Conservation (phyloP, 306 rosid species). For the Castanea mollissima region DNA sequence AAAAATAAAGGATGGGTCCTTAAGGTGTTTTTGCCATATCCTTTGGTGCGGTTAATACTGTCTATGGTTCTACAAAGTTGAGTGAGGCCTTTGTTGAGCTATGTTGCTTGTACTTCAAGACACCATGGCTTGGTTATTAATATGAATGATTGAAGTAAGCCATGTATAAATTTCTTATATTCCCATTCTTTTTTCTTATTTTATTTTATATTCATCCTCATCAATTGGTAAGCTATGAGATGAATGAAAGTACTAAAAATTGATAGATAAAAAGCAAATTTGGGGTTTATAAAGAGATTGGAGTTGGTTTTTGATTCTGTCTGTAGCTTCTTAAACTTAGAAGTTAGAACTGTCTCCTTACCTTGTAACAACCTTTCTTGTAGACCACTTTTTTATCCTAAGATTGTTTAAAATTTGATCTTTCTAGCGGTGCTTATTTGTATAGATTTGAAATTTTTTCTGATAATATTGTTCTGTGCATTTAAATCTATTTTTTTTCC, state of each 20-base stretch:
- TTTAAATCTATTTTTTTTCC: not conserved
- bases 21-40: not conserved
- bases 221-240: not conserved
- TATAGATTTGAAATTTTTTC: not conserved
- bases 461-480: not conserved
- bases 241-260: not conserved
- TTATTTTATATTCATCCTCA: not conserved
- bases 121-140: not conserved
- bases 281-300: not conserved
- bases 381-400: slow-evolving; percentile 1
- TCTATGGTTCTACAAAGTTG: not conserved
- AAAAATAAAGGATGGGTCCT: no score
- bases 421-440: slow-evolving; percentile 9
- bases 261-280: not conserved
- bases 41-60: not conserved
- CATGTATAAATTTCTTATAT: not conserved
- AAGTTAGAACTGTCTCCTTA: not conserved
- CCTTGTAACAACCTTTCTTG: slow-evolving; percentile 9
- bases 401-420: slow-evolving; percentile 5
- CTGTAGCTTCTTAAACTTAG: not conserved
- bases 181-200: not conserved
- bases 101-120: not conserved
- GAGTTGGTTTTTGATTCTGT: not conserved
- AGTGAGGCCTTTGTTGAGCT: not conserved
- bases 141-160: not conserved